phyloP scores from a whole-genome alignment of 78 protist species.

The Polysphondylium violaceum region DNA sequence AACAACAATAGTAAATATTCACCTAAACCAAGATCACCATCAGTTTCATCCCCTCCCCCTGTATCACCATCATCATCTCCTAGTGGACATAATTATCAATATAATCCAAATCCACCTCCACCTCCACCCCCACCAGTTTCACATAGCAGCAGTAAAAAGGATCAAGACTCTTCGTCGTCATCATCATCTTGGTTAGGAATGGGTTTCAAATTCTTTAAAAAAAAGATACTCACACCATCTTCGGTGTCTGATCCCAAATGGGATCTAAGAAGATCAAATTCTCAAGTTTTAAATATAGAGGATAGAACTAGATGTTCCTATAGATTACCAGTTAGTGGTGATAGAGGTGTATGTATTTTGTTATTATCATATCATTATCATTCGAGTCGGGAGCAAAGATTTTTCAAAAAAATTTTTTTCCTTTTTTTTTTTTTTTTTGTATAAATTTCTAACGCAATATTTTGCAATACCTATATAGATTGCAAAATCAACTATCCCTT shows the following conservation, averaged over 20 bases:
- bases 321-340: conserved; percentile 22
- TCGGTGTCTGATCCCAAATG: conserved; percentile 3
- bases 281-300: conserved; percentile 37
- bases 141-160: conserved; percentile 7
- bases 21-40: conserved; percentile 65
- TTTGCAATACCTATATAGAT: conserved; percentile 1
- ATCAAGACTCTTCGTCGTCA: conserved; percentile 34
- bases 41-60: conserved; percentile 49
- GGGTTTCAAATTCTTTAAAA: conserved; percentile 42
- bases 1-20: not conserved
- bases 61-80: conserved; percentile 39
- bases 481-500: conserved; percentile 45
- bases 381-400: not conserved
- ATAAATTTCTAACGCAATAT: not conserved
- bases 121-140: conserved; percentile 49
- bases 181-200: conserved; percentile 36
- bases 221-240: not conserved
- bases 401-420: not conserved
- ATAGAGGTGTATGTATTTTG: conserved; percentile 46
- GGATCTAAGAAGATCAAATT: conserved; percentile 63
- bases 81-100: conserved; percentile 3
- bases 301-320: conserved; percentile 61
- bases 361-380: not conserved
- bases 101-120: conserved; percentile 4
- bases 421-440: not conserved